phyloP scores from a whole-genome alignment of 2,329 filamentous ascomycete genomes.

The Cercospora sp. region DNA sequence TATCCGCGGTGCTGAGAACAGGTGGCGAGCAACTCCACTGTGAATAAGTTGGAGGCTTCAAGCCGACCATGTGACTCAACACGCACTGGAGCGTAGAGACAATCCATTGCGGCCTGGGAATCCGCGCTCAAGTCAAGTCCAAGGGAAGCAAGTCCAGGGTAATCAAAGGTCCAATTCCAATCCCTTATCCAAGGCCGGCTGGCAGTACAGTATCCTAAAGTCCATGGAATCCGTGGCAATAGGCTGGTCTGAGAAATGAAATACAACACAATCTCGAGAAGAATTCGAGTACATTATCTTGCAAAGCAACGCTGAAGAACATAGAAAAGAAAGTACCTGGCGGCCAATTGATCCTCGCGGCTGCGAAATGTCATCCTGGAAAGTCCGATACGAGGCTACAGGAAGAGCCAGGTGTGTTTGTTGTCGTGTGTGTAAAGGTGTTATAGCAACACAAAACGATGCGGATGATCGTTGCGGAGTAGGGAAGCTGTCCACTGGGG shows the following conservation, averaged over 20 bases:
- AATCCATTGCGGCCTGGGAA: neutral
- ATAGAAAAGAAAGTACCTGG: conserved; percentile 40
- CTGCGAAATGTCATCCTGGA: conserved; percentile 43
- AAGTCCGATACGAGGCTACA: conserved; percentile 23
- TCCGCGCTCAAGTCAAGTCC: neutral
- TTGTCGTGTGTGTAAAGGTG: neutral
- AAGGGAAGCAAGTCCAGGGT: neutral
- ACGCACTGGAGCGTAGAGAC: neutral
- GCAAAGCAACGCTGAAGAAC: conserved; percentile 25
- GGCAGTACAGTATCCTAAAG: neutral
- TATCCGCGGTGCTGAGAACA: conserved; percentile 6
- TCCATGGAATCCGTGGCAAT: neutral
- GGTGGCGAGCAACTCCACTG: conserved; percentile 15
- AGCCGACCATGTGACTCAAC: neutral
- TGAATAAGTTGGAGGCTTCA: conserved; percentile 9
- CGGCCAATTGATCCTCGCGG: conserved; percentile 40
- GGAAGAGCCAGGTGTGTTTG: conserved; percentile 25
- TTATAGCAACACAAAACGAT: conserved; percentile 10
- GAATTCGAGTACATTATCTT: conserved; percentile 24
- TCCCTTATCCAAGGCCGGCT: conserved; percentile 8
- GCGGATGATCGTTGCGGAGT: conserved; percentile 10
- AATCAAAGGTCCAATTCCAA: neutral
- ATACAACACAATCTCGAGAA: conserved; percentile 21
- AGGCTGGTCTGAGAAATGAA: conserved; percentile 11
- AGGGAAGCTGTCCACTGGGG: conserved; percentile 2